Base-by-base conservation (phyloP, 305 asterid genomes). In the Solanum hybrid region DNA sequence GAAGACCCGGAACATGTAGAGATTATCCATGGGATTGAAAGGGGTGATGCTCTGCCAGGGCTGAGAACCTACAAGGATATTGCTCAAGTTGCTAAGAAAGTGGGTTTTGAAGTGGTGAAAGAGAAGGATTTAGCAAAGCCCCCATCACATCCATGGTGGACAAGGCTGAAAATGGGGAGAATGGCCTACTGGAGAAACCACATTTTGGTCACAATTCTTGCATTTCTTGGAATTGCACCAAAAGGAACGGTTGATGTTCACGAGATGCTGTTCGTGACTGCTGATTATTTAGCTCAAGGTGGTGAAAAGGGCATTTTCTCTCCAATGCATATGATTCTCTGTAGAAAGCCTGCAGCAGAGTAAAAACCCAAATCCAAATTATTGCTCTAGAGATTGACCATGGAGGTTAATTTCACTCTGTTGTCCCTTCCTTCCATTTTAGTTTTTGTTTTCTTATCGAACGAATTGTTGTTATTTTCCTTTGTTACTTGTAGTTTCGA, bases 161-260 rank as follows among this genome's bases (percentile, higher is more conserved):
- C 95, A n/a, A 92, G 99, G 91, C 90, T 97, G 88, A 97, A 96
- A 90, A 97, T 97, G 99, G 99, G 99, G 6, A 88, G 99, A 88
- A 36, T 97, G 79, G 98, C 99, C 1, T 97, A 96, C 85, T 97
- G 99, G 99, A 96, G 99, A 95, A 97, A 97, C 93, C 99, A 96
- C 89, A 87, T 95, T 72, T 36, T 97, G 85, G 95, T 97, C 0
- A 94, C 97, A 1, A 88, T 96, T 20, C 98, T 97, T 1, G 91
- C 98, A 14, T 95, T 93, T 94, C n/a, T 97, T 10, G 99, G 99
- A 89, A 95, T 97, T 85, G 99, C 99, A 14, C 99, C 98, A 0
- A 96, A 96, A 88, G 99, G 99, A 0, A 93, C 91, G 10, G 99
- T 96, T 16, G 99, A 97, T 87, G 99, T 97, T 29, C 99, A 97